Evolutionary conservation across 192 early-diverging fungal genomes (phyloP).

Genomic region (Coemansia sp.): DNA sequence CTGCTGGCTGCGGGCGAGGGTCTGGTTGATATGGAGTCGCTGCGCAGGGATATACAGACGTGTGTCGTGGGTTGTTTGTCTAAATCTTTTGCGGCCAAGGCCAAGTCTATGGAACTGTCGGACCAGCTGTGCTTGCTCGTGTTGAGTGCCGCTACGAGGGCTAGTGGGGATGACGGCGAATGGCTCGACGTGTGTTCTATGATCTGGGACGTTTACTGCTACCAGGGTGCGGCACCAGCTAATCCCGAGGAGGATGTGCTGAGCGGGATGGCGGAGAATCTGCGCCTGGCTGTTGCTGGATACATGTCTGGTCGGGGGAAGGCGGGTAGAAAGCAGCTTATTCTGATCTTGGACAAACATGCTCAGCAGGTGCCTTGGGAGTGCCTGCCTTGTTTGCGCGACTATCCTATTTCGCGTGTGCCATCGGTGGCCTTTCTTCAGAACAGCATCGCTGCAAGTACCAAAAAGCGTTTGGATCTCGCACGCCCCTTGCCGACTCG

Average conservation of each 20-base stretch:
- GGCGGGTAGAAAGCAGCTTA: constrained; percentile 58
- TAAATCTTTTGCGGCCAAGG: constrained; percentile 33
- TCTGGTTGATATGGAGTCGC: neutral
- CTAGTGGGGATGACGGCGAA: constrained; percentile 41
- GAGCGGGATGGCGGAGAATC: constrained; percentile 63
- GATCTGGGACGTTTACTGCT: constrained; percentile 61
- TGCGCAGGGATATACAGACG: constrained; percentile 21
- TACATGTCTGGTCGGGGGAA: constrained; percentile 48
- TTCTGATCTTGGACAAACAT: constrained; percentile 86
- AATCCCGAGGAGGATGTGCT: constrained; percentile 53
- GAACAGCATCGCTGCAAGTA: constrained; percentile 56
- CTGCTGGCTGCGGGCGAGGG: neutral
- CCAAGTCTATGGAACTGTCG: constrained; percentile 17
- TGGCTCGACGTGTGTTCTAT: constrained; percentile 47
- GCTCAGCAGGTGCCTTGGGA: constrained; percentile 90
- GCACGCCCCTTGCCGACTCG: neutral
- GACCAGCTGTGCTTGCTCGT: constrained; percentile 60
- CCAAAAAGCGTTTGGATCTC: neutral
- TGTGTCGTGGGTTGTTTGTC: constrained; percentile 18
- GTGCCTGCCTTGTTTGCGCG: constrained; percentile 71
- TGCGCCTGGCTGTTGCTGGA: constrained; percentile 59
- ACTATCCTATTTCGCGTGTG: constrained; percentile 73
- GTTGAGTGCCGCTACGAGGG: constrained; percentile 40
- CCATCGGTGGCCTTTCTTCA: constrained; percentile 75
- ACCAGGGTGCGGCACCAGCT: constrained; percentile 53